These are phyloP conservation scores for Drechmeria coniospora DNA, from an alignment of 2,329 filamentous ascomycete species.

Conservation along the genomic window DNA sequence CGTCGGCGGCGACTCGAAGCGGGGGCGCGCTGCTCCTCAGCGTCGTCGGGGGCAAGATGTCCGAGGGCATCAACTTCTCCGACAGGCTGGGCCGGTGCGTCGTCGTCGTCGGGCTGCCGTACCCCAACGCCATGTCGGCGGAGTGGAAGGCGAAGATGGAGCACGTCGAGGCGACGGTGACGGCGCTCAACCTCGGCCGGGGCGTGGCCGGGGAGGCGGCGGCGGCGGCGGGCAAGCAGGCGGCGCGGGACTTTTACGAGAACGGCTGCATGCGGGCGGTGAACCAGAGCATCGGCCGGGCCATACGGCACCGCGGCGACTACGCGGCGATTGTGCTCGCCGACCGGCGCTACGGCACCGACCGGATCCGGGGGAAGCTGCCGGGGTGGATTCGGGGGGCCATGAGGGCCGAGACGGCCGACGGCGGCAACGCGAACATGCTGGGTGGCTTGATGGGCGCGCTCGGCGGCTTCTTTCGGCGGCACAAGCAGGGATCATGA, in stretches of 20 bases:
- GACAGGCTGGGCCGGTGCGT: constrained; percentile 81
- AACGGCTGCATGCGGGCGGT: constrained; percentile 94
- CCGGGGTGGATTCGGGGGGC: constrained; percentile 78
- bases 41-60: constrained; percentile 87
- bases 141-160: constrained; percentile 89
- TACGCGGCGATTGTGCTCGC: constrained; percentile 83
- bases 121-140: constrained; percentile 74
- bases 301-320: constrained; percentile 75
- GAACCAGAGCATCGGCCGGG: constrained; percentile 89
- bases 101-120: constrained; percentile 81
- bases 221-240: constrained; percentile 27
- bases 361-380: constrained; percentile 61
- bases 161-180: constrained; percentile 53
- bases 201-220: constrained; percentile 11
- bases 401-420: constrained; percentile 28
- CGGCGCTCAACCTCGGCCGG: constrained; percentile 16
- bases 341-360: constrained; percentile 62
- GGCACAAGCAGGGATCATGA: constrained; percentile 20
- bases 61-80: constrained; percentile 96
- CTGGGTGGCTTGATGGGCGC: constrained; percentile 44
- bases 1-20: neutral
- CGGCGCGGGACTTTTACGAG: constrained; percentile 71
- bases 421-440: constrained; percentile 26
- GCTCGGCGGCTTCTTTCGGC: constrained; percentile 42
- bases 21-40: constrained; percentile 69